A percentile compares a stretch with the other conserved stretches of the same genome.
phyloP scores from a whole-genome alignment of 2,329 filamentous ascomycete species.

The Sporothrix protearum region DNA sequence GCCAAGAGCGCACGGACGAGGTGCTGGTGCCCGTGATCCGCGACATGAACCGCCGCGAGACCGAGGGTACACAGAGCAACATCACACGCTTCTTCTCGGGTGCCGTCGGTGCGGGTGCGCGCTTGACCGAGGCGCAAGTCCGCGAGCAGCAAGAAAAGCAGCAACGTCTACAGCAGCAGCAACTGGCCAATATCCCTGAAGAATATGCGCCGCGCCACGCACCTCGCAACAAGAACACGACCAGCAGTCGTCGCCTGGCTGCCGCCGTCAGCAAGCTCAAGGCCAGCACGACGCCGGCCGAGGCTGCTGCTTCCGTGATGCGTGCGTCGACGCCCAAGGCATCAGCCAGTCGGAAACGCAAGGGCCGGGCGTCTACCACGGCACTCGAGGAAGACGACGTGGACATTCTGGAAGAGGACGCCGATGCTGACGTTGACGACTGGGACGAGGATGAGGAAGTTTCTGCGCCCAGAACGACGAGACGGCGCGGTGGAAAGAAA shows the following conservation, averaged over 20 bases:
- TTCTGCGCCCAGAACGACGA: background rate
- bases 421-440: constrained; percentile 16
- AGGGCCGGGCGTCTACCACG: constrained; percentile 27
- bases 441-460: background rate
- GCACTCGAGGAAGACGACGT: constrained; percentile 1
- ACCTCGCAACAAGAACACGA: constrained; percentile 24
- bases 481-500: constrained; percentile 24
- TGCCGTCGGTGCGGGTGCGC: constrained; percentile 43
- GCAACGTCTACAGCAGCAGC: constrained; percentile 9
- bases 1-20: constrained; percentile 86
- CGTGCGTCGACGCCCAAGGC: background rate
- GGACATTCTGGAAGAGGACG: constrained; percentile 28
- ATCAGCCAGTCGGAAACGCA: constrained; percentile 35
- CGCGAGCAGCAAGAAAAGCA: constrained; percentile 16
- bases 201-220: constrained; percentile 34
- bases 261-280: constrained; percentile 35
- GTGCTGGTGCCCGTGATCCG: constrained; percentile 91
- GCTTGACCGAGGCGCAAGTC: constrained; percentile 22
- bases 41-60: constrained; percentile 86
- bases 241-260: constrained; percentile 35
- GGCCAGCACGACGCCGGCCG: constrained; percentile 28
- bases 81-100: constrained; percentile 92
- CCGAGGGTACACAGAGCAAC: constrained; percentile 91
- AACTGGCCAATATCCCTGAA: constrained; percentile 25
- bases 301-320: constrained; percentile 23